Percentiles rank a stretch among this genome's conserved stretches.
Evolutionary conservation across 257 asterid species (phyloP).

Genomic region (Nicotiana noctiflora): DNA sequence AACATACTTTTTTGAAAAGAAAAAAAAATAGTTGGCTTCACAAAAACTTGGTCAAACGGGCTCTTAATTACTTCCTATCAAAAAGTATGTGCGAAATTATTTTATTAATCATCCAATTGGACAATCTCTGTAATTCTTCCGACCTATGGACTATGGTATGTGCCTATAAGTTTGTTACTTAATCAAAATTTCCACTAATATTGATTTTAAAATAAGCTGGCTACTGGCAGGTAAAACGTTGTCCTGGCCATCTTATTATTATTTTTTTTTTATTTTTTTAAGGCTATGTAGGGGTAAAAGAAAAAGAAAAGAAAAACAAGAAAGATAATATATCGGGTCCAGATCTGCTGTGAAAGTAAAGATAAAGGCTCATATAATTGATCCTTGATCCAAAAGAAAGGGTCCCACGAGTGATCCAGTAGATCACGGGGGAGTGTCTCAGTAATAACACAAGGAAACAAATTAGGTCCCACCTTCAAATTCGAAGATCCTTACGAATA

Average conservation of each 20-base stretch:
- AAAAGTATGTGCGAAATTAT: neutral
- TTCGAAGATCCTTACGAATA: conserved; percentile 50
- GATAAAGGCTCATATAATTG: neutral
- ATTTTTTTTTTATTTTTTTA: no score
- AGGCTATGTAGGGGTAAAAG: neutral
- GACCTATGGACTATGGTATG: neutral
- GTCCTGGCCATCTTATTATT: no score
- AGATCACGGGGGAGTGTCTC: conserved; percentile 4
- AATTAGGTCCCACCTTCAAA: conserved; percentile 1
- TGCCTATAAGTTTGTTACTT: neutral
- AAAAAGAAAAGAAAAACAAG: no score
- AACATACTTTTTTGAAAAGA: no score
- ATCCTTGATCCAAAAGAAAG: neutral
- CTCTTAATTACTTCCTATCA: neutral
- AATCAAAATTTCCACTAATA: neutral
- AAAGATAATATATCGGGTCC: neutral
- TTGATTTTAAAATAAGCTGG: no score
- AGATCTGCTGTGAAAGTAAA: neutral
- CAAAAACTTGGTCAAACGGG: no score
- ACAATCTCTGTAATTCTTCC: neutral
- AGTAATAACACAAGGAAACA: neutral
- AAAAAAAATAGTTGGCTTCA: no score
- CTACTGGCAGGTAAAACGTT: no score
- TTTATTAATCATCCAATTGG: neutral
- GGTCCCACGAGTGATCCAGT: neutral